A percentile compares a stretch with the other conserved stretches of the same genome.
phyloP scores from a whole-genome alignment of 805 yeast species.

The Hanseniaspora valbyensis region DNA sequence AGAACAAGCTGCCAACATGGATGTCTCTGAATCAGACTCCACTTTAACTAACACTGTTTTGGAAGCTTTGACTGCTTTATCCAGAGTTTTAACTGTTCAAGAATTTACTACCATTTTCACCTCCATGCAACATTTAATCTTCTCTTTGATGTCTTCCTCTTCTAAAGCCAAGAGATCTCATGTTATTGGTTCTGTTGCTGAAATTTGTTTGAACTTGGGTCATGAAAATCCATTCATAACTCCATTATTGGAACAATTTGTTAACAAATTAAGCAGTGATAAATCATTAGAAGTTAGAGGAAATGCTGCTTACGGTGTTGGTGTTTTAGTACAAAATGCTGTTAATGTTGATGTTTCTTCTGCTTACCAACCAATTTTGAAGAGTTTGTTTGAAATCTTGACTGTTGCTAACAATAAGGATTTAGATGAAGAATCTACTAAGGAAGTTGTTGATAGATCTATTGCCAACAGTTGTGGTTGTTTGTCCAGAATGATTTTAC shows the following conservation, averaged over 20 bases:
- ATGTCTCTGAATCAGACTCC: slow-evolving; percentile 50
- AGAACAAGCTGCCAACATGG: slow-evolving; percentile 34
- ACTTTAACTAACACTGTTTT: slow-evolving; percentile 72
- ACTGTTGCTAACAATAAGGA: slow-evolving; percentile 70
- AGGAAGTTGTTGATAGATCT: slow-evolving; percentile 70
- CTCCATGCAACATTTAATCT: slow-evolving; percentile 56
- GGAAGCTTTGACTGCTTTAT: slow-evolving; percentile 70
- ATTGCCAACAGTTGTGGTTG: slow-evolving; percentile 95
- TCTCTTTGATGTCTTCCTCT: slow-evolving; percentile 47
- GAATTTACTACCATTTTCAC: slow-evolving; percentile 67
- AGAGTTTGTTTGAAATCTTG: slow-evolving; percentile 57
- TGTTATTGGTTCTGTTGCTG: slow-evolving; percentile 84
- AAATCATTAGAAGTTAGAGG: slow-evolving; percentile 82
- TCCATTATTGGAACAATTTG: slow-evolving; percentile 60
- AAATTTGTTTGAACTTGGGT: slow-evolving; percentile 67
- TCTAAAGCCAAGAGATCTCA: slow-evolving; percentile 66
- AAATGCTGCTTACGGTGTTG: slow-evolving; percentile 92
- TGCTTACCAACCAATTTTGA: slow-evolving; percentile 57
- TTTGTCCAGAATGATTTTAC: slow-evolving; percentile 80
- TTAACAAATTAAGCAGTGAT: slow-evolving; percentile 58
- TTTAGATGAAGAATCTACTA: slow-evolving; percentile 53
- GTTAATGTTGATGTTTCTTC: slow-evolving; percentile 42
- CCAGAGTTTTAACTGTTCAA: slow-evolving; percentile 56
- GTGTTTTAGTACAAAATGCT: slow-evolving; percentile 49
- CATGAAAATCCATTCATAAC: slow-evolving; percentile 51